Percentiles rank a stretch among this genome's conserved stretches.
Evolutionary conservation across 495 filamentous ascomycete species (phyloP).

Genomic region (Aspergillus sclerotioniger): DNA sequence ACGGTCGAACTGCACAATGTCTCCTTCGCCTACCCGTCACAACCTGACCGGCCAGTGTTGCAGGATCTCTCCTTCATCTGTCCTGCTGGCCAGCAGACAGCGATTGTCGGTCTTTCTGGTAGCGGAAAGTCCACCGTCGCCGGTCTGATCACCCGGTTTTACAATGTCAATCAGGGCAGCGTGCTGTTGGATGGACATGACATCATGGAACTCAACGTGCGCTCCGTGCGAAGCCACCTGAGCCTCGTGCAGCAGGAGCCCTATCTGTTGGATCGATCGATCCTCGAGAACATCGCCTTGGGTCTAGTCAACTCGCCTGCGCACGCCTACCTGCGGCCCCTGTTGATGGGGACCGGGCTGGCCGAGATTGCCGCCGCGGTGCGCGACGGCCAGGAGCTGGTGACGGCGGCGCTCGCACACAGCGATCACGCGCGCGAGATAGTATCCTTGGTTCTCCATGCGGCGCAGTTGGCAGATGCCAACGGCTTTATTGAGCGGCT

Average conservation of each 20-base stretch:
- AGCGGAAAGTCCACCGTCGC: constrained; percentile 69
- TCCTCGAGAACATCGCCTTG: constrained; percentile 67
- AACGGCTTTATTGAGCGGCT: constrained; percentile 45
- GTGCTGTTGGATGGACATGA: constrained; percentile 54
- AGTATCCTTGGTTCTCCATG: constrained; percentile 35
- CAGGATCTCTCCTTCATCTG: constrained; percentile 50
- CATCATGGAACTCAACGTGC: constrained; percentile 54
- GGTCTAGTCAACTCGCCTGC: constrained; percentile 58
- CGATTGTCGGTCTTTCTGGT: constrained; percentile 67
- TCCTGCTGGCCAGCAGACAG: constrained; percentile 57
- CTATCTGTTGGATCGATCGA: constrained; percentile 59
- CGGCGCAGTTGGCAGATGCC: constrained; percentile 42
- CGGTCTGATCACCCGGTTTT: constrained; percentile 52
- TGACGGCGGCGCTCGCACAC: constrained; percentile 27
- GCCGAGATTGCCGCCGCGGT: constrained; percentile 31
- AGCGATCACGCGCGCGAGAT: constrained; percentile 36
- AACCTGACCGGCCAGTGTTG: constrained; percentile 55
- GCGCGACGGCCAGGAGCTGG: constrained; percentile 35
- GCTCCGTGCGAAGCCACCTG: constrained; percentile 54
- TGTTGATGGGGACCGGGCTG: constrained; percentile 30
- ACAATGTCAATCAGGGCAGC: constrained; percentile 43
- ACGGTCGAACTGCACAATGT: constrained; percentile 53
- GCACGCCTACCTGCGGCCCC: constrained; percentile 40
- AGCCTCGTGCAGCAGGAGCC: constrained; percentile 69
- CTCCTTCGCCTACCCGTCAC: constrained; percentile 62